phyloP scores from a whole-genome alignment of 495 filamentous ascomycete species.

The Amniculicola lignicola region DNA sequence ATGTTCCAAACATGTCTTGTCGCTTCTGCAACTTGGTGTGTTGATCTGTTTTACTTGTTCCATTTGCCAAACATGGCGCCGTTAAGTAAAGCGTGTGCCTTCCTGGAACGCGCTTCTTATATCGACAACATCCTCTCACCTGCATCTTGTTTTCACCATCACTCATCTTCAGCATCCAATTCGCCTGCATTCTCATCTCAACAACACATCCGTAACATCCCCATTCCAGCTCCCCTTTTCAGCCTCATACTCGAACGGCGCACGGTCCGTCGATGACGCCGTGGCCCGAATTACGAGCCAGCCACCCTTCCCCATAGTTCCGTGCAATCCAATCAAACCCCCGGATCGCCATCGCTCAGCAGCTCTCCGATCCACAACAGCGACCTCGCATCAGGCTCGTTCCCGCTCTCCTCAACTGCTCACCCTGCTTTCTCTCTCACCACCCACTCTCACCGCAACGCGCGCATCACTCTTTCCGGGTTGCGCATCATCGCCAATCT shows the following conservation, averaged over 20 bases:
- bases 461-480: slow-evolving; percentile 22
- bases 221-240: neutral
- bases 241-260: slow-evolving; percentile 8
- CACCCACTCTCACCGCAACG: slow-evolving; percentile 8
- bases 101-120: no score
- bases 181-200: no score
- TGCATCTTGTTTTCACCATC: no score
- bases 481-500: slow-evolving; percentile 12
- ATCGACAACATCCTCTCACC: no score
- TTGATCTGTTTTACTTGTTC: no score
- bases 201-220: neutral
- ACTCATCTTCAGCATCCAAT: no score
- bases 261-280: slow-evolving; percentile 29
- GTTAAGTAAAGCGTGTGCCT: no score
- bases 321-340: slow-evolving; percentile 19
- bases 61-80: no score
- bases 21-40: no score
- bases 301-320: slow-evolving; percentile 28
- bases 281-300: slow-evolving; percentile 20
- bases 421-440: slow-evolving; percentile 13
- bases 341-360: slow-evolving; percentile 21
- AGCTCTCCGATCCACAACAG: slow-evolving; percentile 15
- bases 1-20: no score
- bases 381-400: slow-evolving; percentile 7
- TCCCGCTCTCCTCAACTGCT: slow-evolving; percentile 13